Percentiles rank a stretch among this genome's conserved stretches.
Evolutionary conservation across 495 filamentous ascomycete genomes (phyloP).

Genomic region (Penicillium lagena): DNA sequence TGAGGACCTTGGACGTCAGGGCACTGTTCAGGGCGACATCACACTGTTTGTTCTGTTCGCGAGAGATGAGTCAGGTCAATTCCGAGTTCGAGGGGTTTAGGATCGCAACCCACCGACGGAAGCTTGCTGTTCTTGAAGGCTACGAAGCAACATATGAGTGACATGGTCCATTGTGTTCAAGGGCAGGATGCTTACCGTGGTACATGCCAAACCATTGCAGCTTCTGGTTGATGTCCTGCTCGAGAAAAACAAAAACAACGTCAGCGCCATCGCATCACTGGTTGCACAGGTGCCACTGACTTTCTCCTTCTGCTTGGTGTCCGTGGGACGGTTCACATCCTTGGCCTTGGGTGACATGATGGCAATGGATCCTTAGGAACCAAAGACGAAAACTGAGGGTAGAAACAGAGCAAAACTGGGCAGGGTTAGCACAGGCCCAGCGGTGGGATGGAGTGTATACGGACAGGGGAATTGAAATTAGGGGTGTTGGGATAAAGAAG

Average conservation of each 20-base stretch:
- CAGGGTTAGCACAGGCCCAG: slow-evolving; percentile 11
- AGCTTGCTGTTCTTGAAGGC: slow-evolving; percentile 88
- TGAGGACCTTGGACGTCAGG: slow-evolving; percentile 58
- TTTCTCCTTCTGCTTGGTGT: slow-evolving; percentile 53
- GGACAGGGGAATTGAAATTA: slow-evolving; percentile 16
- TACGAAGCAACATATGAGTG: slow-evolving; percentile 14
- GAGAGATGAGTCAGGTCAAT: slow-evolving; percentile 3
- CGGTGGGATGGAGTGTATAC: slow-evolving; percentile 6
- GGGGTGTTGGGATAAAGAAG: slow-evolving; percentile 5
- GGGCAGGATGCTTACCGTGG: slow-evolving; percentile 44
- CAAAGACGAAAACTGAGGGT: slow-evolving; percentile 1
- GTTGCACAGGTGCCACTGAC: slow-evolving; percentile 13
- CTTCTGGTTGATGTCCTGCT: slow-evolving; percentile 78
- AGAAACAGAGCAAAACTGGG: background rate
- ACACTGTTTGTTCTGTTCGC: slow-evolving; percentile 78
- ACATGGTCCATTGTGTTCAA: no score
- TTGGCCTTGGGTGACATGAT: slow-evolving; percentile 30
- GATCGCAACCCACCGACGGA: slow-evolving; percentile 63
- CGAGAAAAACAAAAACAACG: no score
- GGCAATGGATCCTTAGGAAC: slow-evolving; percentile 6
- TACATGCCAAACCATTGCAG: slow-evolving; percentile 92
- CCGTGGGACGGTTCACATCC: slow-evolving; percentile 59
- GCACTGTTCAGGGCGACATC: slow-evolving; percentile 88
- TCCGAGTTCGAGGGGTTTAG: background rate
- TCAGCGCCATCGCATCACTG: no score